These are phyloP conservation scores for Colletotrichum camelliae DNA, from an alignment of 2,329 filamentous ascomycete genomes.

Conservation along the genomic window DNA sequence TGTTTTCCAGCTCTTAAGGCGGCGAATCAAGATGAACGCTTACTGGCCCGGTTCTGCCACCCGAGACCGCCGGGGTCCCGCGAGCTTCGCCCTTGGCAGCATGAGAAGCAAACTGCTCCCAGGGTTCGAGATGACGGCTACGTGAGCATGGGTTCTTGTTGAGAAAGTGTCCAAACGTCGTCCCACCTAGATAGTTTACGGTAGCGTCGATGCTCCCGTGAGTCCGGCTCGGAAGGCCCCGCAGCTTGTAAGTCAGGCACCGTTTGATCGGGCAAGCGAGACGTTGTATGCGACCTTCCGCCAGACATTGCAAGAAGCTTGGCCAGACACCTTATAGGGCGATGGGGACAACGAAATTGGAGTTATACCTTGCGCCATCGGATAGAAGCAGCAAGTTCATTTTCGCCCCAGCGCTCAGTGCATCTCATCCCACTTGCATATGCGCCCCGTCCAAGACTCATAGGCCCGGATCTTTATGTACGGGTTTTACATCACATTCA, in stretches of 20 bases:
- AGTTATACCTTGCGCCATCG: background rate
- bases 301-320: background rate
- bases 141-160: background rate
- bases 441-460: fast-evolving
- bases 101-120: background rate
- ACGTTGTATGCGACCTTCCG: background rate
- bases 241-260: background rate
- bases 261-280: background rate
- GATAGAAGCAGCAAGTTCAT: background rate
- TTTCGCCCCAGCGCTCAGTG: background rate
- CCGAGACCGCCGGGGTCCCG: background rate
- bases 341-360: background rate
- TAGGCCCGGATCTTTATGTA: background rate
- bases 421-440: background rate
- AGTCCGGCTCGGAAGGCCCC: background rate
- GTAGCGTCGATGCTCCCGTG: background rate
- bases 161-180: background rate
- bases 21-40: background rate
- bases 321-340: background rate
- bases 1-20: background rate
- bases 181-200: background rate
- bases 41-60: background rate
- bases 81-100: background rate
- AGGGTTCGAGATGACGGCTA: background rate
- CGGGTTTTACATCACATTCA: background rate